phyloP scores from a whole-genome alignment of 1,284 basidiomycete genomes.

The Earliella scabrosa region DNA sequence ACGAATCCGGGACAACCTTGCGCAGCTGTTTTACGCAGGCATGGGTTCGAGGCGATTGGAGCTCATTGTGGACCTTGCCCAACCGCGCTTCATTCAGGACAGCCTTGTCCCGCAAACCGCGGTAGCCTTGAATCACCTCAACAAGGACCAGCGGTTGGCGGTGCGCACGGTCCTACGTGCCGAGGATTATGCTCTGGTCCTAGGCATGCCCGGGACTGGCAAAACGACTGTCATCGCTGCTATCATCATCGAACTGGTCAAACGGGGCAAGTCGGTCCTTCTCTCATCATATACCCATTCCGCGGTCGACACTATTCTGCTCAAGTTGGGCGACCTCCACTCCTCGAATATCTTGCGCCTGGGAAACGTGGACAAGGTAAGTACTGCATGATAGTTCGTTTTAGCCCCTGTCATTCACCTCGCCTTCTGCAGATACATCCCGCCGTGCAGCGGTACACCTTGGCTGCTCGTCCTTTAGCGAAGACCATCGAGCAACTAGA shows the following conservation, averaged over 20 bases:
- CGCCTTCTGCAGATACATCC: slow-evolving; percentile 74
- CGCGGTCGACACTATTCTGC: slow-evolving; percentile 93
- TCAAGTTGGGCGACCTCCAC: slow-evolving; percentile 72
- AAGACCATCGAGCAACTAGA: slow-evolving; percentile 81
- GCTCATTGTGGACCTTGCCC: slow-evolving; percentile 82
- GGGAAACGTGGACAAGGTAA: slow-evolving; percentile 91
- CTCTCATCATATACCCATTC: slow-evolving; percentile 96
- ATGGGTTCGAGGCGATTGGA: slow-evolving; percentile 66
- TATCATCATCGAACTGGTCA: slow-evolving; percentile 82
- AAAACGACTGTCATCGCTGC: slow-evolving; percentile 96
- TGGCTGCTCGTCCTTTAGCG: slow-evolving; percentile 58
- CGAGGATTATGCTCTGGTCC: slow-evolving; percentile 88
- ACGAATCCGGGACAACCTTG: slow-evolving; percentile 88
- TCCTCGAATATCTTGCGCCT: slow-evolving; percentile 84
- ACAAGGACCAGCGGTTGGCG: slow-evolving; percentile 77
- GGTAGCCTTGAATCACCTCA: slow-evolving; percentile 48
- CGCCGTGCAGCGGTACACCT: slow-evolving; percentile 72
- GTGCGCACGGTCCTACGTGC: slow-evolving; percentile 79
- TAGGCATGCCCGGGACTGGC: slow-evolving; percentile 99
- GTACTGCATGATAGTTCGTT: slow-evolving; percentile 21
- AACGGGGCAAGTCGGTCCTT: slow-evolving; percentile 85
- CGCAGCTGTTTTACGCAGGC: slow-evolving; percentile 85
- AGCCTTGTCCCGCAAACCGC: background rate
- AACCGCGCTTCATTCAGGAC: slow-evolving; percentile 64
- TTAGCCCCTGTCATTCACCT: background rate